phyloP scores from a whole-genome alignment of 2,329 filamentous ascomycete species.

The Cladophialophora bantiana region DNA sequence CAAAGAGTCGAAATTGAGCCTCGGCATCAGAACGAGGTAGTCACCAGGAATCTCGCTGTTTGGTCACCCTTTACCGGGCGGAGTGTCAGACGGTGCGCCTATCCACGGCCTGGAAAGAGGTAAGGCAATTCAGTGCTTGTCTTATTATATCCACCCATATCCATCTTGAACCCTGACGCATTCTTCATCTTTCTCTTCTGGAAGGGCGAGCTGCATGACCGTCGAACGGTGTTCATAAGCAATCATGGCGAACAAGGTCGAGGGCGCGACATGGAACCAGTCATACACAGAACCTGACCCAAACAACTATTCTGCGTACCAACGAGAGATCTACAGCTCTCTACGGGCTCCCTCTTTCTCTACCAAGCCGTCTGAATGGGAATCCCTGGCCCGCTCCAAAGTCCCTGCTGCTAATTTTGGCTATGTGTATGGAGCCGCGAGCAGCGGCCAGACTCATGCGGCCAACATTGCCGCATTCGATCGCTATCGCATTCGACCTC shows the following conservation, averaged over 20 bases:
- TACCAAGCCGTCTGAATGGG: conserved; percentile 63
- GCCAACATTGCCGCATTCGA: conserved; percentile 45
- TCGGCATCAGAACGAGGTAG: not conserved
- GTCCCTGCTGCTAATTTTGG: conserved; percentile 61
- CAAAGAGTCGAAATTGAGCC: not conserved
- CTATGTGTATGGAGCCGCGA: conserved; percentile 67
- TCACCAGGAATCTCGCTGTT: not conserved
- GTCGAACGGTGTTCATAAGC: not conserved
- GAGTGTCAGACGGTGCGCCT: not conserved
- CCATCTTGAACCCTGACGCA: not conserved
- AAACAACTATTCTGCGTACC: conserved; percentile 34
- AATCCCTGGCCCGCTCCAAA: conserved; percentile 58
- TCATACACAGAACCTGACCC: conserved; percentile 38
- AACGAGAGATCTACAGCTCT: conserved; percentile 39
- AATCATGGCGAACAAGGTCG: conserved; percentile 27
- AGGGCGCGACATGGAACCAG: conserved; percentile 27
- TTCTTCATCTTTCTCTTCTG: not conserved
- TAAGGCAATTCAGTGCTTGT: not conserved
- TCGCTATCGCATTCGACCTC: conserved; percentile 43
- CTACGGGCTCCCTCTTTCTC: conserved; percentile 57
- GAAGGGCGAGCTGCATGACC: not conserved
- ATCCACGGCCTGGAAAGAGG: not conserved
- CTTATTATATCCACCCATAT: not conserved
- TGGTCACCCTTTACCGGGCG: not conserved
- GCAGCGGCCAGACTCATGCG: conserved; percentile 42